Conservation (phyloP, 2,329 filamentous ascomycete species). For the Aspergillus alliaceus region DNA sequence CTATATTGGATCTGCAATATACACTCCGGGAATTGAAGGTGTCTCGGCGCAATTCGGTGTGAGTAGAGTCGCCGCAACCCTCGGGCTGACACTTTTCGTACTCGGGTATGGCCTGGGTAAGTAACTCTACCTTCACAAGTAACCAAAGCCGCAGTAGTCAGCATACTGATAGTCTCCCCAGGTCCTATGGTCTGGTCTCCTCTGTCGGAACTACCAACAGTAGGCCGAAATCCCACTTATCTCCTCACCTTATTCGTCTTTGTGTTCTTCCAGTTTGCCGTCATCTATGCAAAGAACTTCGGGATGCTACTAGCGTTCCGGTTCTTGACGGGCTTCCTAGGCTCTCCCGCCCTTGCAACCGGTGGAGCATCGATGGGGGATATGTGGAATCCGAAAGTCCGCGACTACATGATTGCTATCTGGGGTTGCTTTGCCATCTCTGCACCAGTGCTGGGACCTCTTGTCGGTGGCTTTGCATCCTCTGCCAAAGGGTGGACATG, state of each 20-base stretch:
- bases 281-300: slow-evolving; percentile 51
- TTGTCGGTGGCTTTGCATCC: slow-evolving; percentile 62
- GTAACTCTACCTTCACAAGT: not conserved
- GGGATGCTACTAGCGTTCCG: slow-evolving; percentile 54
- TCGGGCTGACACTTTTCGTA: slow-evolving; percentile 54
- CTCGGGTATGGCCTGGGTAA: slow-evolving; percentile 44
- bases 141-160: not conserved
- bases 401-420: slow-evolving; percentile 58
- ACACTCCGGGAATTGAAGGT: slow-evolving; percentile 45
- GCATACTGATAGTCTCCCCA: not conserved
- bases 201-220: slow-evolving; percentile 50
- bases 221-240: slow-evolving; percentile 53
- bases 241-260: slow-evolving; percentile 51
- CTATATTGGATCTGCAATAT: slow-evolving; percentile 55
- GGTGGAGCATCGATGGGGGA: slow-evolving; percentile 47
- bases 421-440: slow-evolving; percentile 53
- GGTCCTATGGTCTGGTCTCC: slow-evolving; percentile 49
- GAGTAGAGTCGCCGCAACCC: slow-evolving; percentile 44
- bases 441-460: slow-evolving; percentile 59
- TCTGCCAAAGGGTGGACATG: slow-evolving; percentile 60
- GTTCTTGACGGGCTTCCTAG: slow-evolving; percentile 55
- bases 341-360: slow-evolving; percentile 47
- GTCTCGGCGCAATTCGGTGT: slow-evolving; percentile 48
- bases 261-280: slow-evolving; percentile 50
- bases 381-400: slow-evolving; percentile 40